Percentiles rank a stretch among this genome's conserved stretches.
Conservation (phyloP, 257 asterid species). For the Salvia splendens region DNA sequence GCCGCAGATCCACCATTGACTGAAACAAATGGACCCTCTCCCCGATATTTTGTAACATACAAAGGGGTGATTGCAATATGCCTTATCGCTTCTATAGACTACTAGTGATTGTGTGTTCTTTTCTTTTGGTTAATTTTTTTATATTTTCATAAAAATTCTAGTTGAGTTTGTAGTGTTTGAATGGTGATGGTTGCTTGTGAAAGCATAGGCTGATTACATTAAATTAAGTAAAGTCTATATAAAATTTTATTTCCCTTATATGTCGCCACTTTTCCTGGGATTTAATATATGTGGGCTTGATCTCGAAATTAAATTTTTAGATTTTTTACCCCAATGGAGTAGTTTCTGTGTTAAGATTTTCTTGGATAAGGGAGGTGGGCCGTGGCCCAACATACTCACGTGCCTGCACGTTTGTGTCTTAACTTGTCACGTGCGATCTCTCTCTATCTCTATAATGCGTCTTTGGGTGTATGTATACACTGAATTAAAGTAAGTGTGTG, state of each 20-base stretch:
- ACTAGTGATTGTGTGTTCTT: slow-evolving; percentile 46
- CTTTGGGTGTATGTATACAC: too few species aligned
- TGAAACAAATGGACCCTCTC: neutral
- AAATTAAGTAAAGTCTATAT: slow-evolving; percentile 31
- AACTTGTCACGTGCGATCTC: slow-evolving; percentile 53
- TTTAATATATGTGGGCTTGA: slow-evolving; percentile 28
- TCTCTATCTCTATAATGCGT: slow-evolving; percentile 9
- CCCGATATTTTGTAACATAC: slow-evolving; percentile 57
- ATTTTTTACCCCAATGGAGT: slow-evolving; percentile 5
- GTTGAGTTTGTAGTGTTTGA: slow-evolving; percentile 50
- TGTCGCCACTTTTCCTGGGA: slow-evolving; percentile 26
- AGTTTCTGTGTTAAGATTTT: slow-evolving; percentile 41
- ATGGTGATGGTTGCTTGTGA: slow-evolving; percentile 49
- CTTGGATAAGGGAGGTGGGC: slow-evolving; percentile 40
- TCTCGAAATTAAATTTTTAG: neutral
- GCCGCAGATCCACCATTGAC: slow-evolving; percentile 51
- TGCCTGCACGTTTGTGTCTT: slow-evolving; percentile 58
- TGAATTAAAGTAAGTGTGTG: neutral
- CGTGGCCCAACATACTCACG: slow-evolving; percentile 61
- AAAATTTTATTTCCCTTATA: slow-evolving; percentile 25
- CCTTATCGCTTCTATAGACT: slow-evolving; percentile 35
- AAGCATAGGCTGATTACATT: slow-evolving; percentile 45
- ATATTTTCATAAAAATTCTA: slow-evolving; percentile 29
- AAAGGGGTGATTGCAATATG: slow-evolving; percentile 45
- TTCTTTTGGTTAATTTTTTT: slow-evolving; percentile 11